These are phyloP conservation scores for Beauveria sp. DNA, from an alignment of 2,329 filamentous ascomycete species.

Conservation along the genomic window DNA sequence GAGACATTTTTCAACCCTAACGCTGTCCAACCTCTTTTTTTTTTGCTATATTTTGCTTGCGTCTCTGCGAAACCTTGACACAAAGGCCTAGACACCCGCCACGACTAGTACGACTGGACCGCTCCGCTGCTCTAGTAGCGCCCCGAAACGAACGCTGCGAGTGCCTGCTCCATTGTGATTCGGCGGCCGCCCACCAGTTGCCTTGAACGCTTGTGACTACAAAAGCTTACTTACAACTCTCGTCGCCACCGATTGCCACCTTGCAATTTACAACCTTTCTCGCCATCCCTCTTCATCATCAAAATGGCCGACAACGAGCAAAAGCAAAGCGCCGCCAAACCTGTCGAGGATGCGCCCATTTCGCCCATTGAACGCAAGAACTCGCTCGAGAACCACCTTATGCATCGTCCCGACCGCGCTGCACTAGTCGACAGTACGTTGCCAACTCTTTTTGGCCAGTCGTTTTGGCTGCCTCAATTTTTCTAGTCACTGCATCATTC, in stretches of 20 bases:
- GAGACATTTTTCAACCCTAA: not conserved
- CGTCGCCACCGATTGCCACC: conserved; percentile 4
- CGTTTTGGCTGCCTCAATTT: not conserved
- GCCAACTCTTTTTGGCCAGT: not conserved
- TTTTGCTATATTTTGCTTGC: not conserved
- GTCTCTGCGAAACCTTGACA: not conserved
- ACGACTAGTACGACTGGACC: not conserved
- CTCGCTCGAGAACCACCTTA: conserved; percentile 65
- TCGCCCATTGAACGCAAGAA: conserved; percentile 51
- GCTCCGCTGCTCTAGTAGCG: not conserved
- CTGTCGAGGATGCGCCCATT: conserved; percentile 45
- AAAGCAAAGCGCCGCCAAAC: conserved; percentile 13
- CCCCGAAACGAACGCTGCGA: not conserved
- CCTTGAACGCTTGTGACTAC: not conserved
- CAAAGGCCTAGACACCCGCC: not conserved
- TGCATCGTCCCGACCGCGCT: conserved; percentile 65
- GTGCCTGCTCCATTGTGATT: not conserved
- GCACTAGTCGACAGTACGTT: conserved; percentile 70
- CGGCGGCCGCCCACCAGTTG: not conserved
- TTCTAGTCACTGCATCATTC: not conserved
- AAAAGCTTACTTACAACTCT: not conserved
- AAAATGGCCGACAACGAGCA: conserved; percentile 23
- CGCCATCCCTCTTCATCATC: not conserved
- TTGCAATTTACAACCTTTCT: not conserved
- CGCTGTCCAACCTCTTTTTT: not conserved